A percentile compares a stretch with the other conserved stretches of the same genome.
phyloP scores from a whole-genome alignment of 768 basidiomycete genomes.

The Lactarius psammicola region DNA sequence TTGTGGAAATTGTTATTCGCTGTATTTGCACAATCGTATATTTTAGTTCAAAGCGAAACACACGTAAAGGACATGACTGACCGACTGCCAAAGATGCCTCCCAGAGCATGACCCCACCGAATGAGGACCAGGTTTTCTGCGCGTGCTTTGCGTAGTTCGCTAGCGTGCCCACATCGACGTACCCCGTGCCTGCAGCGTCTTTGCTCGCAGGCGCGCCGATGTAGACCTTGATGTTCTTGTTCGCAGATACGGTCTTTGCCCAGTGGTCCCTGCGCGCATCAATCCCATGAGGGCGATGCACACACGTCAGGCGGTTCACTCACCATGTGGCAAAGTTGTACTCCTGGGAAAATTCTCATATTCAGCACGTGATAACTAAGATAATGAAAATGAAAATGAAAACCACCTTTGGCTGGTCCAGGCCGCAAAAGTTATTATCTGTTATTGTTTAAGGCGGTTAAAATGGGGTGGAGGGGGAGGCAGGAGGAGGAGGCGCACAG shows the following conservation, averaged over 20 bases:
- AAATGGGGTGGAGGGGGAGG: not conserved
- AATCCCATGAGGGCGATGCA: not conserved
- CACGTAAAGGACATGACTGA: slow-evolving; percentile 31
- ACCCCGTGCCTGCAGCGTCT: slow-evolving; percentile 45
- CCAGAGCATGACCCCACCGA: slow-evolving; percentile 50
- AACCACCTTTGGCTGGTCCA: slow-evolving; percentile 44
- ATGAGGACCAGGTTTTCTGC: slow-evolving; percentile 44
- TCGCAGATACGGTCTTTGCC: slow-evolving; percentile 44
- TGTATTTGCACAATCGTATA: slow-evolving; percentile 18
- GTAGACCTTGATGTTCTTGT: slow-evolving; percentile 48
- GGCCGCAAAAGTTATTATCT: slow-evolving; percentile 48
- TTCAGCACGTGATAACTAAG: not conserved
- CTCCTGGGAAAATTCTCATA: slow-evolving; percentile 38
- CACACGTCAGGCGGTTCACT: slow-evolving; percentile 16
- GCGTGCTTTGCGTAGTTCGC: slow-evolving; percentile 37
- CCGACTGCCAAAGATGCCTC: slow-evolving; percentile 48
- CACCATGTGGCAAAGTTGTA: slow-evolving; percentile 43
- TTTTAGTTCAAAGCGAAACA: not conserved
- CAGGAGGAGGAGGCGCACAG: slow-evolving; percentile 35
- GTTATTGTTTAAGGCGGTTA: not conserved
- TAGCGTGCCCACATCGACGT: slow-evolving; percentile 37
- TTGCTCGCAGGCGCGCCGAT: slow-evolving; percentile 46
- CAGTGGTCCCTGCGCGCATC: slow-evolving; percentile 45
- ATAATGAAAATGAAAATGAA: slow-evolving; percentile 43
- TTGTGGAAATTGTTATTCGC: slow-evolving; percentile 60